Percentiles rank a stretch among this genome's conserved stretches.
Conservation (phyloP, 108 stramenopile species). For the Cyclostephanos tholiformis region DNA sequence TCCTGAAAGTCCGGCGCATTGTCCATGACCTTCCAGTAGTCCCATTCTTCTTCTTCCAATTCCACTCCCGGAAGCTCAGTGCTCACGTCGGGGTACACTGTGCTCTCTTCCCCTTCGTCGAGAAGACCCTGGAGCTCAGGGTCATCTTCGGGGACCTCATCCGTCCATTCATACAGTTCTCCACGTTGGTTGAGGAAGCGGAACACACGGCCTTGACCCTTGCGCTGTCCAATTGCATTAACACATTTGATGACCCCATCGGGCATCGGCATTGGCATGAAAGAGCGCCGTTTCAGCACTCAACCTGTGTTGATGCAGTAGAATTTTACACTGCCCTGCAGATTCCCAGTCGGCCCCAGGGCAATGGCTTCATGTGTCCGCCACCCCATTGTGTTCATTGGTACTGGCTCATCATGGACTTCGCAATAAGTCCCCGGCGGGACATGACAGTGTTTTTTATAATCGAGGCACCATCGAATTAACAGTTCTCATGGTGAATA, state of each 20-base stretch:
- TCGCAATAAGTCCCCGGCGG: conserved; percentile 18
- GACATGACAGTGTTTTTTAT: conserved; percentile 9
- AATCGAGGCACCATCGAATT: conserved; percentile 3
- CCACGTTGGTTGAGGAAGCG: too few species aligned
- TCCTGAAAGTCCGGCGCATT: background rate
- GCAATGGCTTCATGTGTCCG: too few species aligned
- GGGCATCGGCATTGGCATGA: background rate
- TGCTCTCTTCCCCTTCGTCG: background rate
- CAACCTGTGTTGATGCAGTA: too few species aligned
- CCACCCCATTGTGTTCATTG: conserved; percentile 27
- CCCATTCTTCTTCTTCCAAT: background rate
- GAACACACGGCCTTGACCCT: too few species aligned
- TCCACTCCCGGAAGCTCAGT: conserved; percentile 15
- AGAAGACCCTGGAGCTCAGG: background rate
- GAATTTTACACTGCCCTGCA: too few species aligned
- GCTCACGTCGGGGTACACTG: conserved; percentile 1
- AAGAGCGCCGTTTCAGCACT: background rate
- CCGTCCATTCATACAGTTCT: too few species aligned
- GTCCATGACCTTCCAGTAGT: background rate
- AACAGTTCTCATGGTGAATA: conserved; percentile 9
- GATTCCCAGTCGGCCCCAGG: too few species aligned
- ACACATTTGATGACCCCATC: background rate
- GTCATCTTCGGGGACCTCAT: too few species aligned
- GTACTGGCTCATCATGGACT: conserved; percentile 5
- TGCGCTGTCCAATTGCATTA: background rate